Conservation (phyloP, 2,329 filamentous ascomycete genomes). For the Talaromyces sp. region DNA sequence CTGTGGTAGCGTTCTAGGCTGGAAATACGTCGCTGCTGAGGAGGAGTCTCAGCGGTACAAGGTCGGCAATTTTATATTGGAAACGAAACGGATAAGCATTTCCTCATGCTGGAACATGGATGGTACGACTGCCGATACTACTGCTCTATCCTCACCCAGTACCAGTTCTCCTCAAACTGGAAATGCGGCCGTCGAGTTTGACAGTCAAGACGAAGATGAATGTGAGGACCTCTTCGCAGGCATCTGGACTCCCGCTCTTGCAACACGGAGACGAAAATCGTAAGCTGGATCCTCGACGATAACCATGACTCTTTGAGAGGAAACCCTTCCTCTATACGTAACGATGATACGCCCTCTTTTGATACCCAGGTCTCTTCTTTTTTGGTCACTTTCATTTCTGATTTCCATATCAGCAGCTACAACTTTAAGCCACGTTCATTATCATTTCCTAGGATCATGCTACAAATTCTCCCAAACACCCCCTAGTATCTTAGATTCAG, state of each 20-base stretch:
- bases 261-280: constrained; percentile 41
- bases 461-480: background rate
- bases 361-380: constrained; percentile 7
- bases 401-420: background rate
- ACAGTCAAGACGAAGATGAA: constrained; percentile 62
- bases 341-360: background rate
- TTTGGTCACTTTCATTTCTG: background rate
- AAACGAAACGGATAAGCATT: constrained; percentile 52
- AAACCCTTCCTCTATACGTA: background rate
- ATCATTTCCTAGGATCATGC: background rate
- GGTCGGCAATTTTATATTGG: constrained; percentile 62
- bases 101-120: constrained; percentile 49
- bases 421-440: background rate
- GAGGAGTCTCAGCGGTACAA: constrained; percentile 60
- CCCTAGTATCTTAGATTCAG: background rate
- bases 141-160: background rate
- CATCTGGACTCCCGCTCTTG: constrained; percentile 54
- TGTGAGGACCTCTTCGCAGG: constrained; percentile 62
- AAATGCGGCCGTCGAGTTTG: constrained; percentile 46
- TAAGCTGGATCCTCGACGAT: constrained; percentile 22
- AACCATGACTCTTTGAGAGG: background rate
- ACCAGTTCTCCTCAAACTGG: background rate
- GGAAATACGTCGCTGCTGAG: constrained; percentile 61
- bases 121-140: constrained; percentile 12
- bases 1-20: constrained; percentile 55